Evolutionary conservation across 768 basidiomycete species (phyloP).

Genomic region (Pleurotus tuber-regium): DNA sequence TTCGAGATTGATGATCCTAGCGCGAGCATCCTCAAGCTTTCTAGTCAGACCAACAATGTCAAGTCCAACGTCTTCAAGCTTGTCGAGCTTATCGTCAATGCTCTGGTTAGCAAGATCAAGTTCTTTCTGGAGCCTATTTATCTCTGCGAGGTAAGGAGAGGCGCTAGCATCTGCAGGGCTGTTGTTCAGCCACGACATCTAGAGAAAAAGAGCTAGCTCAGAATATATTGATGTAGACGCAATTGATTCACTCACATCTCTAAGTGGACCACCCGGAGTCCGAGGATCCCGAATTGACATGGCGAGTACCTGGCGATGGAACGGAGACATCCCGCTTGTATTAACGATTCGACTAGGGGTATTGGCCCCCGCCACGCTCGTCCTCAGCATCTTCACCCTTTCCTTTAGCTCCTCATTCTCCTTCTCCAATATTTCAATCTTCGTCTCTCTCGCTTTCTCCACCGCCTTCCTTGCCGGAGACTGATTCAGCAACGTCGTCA

Average conservation of each 20-base stretch:
- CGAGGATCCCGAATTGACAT: conserved; percentile 68
- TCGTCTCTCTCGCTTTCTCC: conserved; percentile 71
- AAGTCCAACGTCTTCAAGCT: conserved; percentile 77
- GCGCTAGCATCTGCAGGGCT: conserved; percentile 55
- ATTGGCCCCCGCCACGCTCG: conserved; percentile 45
- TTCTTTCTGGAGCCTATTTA: conserved; percentile 69
- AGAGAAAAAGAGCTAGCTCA: conserved; percentile 10
- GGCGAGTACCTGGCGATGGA: conserved; percentile 68
- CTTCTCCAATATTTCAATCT: conserved; percentile 72
- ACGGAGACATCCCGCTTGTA: conserved; percentile 66
- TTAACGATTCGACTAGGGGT: conserved; percentile 60
- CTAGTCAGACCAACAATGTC: conserved; percentile 69
- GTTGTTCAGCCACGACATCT: conserved; percentile 75
- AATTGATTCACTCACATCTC: conserved; percentile 51
- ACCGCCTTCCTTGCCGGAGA: conserved; percentile 77
- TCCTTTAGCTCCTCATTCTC: conserved; percentile 77
- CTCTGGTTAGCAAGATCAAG: conserved; percentile 79
- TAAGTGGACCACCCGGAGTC: conserved; percentile 76
- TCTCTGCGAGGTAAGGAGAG: conserved; percentile 68
- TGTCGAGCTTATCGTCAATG: conserved; percentile 87
- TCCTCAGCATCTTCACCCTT: conserved; percentile 58
- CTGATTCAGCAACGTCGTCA: conserved; percentile 64
- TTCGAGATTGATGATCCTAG: conserved; percentile 54
- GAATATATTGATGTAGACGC: background rate
- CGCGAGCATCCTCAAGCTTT: conserved; percentile 70